Evolutionary conservation across 1,284 basidiomycete genomes (phyloP).

Genomic region (Trametes polyzona): DNA sequence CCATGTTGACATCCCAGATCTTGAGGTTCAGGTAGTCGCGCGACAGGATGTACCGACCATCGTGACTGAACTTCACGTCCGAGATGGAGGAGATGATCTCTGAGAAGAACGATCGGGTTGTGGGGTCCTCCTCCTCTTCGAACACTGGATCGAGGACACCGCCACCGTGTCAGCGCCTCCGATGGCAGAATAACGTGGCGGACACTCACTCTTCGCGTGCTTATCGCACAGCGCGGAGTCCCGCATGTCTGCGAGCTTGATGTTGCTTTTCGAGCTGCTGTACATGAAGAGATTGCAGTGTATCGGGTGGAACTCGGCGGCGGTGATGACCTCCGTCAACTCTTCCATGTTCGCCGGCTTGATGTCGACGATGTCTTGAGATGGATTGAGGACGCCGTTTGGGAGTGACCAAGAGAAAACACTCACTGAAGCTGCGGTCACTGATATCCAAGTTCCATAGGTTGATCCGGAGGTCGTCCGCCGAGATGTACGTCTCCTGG

Average conservation of each 20-base stretch:
- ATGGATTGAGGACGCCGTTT: background rate
- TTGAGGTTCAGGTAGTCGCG: constrained; percentile 98
- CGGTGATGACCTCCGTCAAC: constrained; percentile 98
- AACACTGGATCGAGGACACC: constrained; percentile 64
- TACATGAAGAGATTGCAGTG: constrained; percentile 99
- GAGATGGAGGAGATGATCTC: constrained; percentile 99
- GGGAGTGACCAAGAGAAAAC: background rate
- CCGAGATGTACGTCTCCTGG: constrained; percentile 98
- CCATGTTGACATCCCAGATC: constrained; percentile 99
- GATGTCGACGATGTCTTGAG: constrained; percentile 97
- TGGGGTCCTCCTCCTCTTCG: constrained; percentile 98
- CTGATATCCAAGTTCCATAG: constrained; percentile 99
- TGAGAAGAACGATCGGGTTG: constrained; percentile 99
- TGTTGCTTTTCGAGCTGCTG: constrained; percentile 99
- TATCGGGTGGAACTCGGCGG: constrained; percentile 97
- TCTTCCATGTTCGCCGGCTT: constrained; percentile 99
- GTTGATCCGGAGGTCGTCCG: constrained; percentile 96
- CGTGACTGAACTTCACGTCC: constrained; percentile 98
- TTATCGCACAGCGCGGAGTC: constrained; percentile 96
- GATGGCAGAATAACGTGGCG: constrained; percentile 5
- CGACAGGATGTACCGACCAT: constrained; percentile 96
- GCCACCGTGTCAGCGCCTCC: constrained; percentile 12
- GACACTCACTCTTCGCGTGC: constrained; percentile 88
- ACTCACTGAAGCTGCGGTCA: constrained; percentile 98
- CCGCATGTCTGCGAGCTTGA: constrained; percentile 99